Base-by-base conservation (phyloP, 805 yeast genomes). In the Cyberlindnera japonica region DNA sequence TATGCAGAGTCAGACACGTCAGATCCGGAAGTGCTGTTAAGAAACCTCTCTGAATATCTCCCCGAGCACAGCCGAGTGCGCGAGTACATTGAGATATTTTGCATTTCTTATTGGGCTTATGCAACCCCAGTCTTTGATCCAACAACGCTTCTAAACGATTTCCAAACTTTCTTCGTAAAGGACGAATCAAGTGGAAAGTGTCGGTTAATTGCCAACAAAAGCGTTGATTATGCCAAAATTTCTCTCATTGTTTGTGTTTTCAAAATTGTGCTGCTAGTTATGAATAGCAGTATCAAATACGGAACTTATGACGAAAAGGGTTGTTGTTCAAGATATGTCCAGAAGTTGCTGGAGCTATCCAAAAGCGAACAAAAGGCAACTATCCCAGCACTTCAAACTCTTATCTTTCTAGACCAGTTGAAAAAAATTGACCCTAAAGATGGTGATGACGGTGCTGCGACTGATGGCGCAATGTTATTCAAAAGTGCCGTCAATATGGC, bases 401-500 rank as follows among this genome's bases (percentile, higher is more conserved):
- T 51, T 27, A 37, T 54, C 2, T 15, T 55, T 8, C 19, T 49
- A 4, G 42, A 44, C 17, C 45, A 45, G 12, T 13, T 51, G 10
- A 41, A 45, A 21, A 46, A 33, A 15, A 19, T 50, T 5, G 47
- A 49, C 22, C 58, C 59, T 3, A 12, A 33, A 4, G 53, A 50
- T 35, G 45, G 43, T 14, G 56, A 50, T 40, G 56, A 51, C 16
- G 55, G 56, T 17, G 57, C 50, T 42, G 53, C 51, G 16, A 37
- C 47, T 10, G 44, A 48, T 19, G 46, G 48, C 12, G 18, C 43
- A 0, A 18, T 53, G 37, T 8, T 44, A 1, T 39, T 50, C 23
- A 52, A 37, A 22, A 20, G 38, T 1, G 57, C 58, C 6, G 33
- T 55, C 14, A 43, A 28, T 24, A 55, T 55, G 57, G 59, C 58